Conservation (phyloP, 1,284 basidiomycete genomes). For the Leccinum pachyderme region DNA sequence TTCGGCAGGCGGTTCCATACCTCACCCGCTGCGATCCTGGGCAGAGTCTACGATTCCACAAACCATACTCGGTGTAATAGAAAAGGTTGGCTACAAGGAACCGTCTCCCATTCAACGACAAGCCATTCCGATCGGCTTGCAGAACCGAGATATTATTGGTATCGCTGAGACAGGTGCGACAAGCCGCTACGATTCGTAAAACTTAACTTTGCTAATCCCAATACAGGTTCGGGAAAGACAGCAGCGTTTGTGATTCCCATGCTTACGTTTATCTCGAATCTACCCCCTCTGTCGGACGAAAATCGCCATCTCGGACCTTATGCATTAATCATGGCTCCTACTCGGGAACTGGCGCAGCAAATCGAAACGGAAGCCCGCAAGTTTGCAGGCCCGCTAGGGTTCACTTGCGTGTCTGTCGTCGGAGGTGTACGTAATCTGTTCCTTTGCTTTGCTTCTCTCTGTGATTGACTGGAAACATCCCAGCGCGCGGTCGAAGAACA, state of each 20-base stretch:
- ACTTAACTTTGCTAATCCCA: conserved; percentile 11
- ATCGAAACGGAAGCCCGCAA: conserved; percentile 92
- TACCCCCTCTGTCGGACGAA: conserved; percentile 86
- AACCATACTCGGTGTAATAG: conserved; percentile 80
- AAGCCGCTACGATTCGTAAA: not conserved
- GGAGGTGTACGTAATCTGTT: conserved; percentile 71
- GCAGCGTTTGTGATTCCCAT: conserved; percentile 99
- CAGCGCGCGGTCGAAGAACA: conserved; percentile 93
- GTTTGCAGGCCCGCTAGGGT: conserved; percentile 86
- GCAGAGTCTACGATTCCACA: conserved; percentile 82
- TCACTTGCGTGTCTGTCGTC: conserved; percentile 94
- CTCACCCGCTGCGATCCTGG: conserved; percentile 92
- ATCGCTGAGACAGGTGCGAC: conserved; percentile 91
- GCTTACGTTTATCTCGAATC: conserved; percentile 87
- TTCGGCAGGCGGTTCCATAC: conserved; percentile 82
- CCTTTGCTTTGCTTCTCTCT: not conserved
- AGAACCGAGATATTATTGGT: conserved; percentile 95
- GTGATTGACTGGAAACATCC: conserved; percentile 7
- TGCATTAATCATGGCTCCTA: conserved; percentile 91
- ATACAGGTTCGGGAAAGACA: conserved; percentile 93
- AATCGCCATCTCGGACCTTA: conserved; percentile 93
- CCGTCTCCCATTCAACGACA: conserved; percentile 97
- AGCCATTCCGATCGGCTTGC: conserved; percentile 95
- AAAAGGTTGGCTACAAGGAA: conserved; percentile 92
- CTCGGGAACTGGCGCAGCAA: conserved; percentile 96